phyloP scores from a whole-genome alignment of 805 yeast genomes.

The Candida stauntonica region DNA sequence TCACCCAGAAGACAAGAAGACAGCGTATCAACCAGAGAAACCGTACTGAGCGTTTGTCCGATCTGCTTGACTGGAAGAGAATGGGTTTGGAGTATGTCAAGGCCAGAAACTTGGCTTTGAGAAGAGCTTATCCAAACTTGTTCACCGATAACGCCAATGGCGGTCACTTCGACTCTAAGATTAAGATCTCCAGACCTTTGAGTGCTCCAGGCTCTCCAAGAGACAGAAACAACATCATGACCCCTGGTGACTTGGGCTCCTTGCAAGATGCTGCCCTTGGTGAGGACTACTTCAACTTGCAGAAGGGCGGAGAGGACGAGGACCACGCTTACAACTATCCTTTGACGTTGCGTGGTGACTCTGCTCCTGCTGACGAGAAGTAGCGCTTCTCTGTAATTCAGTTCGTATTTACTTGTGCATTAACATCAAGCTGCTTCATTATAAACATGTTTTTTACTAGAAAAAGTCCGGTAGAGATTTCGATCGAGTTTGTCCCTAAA shows the following conservation, averaged over 20 bases:
- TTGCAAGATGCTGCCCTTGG: constrained; percentile 83
- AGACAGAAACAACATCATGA: constrained; percentile 72
- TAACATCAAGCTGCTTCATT: too few species aligned
- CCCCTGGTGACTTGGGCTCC: constrained; percentile 98
- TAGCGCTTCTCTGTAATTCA: not conserved
- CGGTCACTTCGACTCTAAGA: constrained; percentile 36
- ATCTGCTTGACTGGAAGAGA: constrained; percentile 93
- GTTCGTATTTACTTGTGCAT: too few species aligned
- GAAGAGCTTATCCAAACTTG: constrained; percentile 89
- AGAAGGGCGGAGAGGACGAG: constrained; percentile 42
- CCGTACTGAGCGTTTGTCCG: constrained; percentile 91
- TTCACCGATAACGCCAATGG: constrained; percentile 38
- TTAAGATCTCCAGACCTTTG: constrained; percentile 84
- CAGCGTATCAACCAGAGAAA: constrained; percentile 97
- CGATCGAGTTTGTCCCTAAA: too few species aligned
- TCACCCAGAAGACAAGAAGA: constrained; percentile 84
- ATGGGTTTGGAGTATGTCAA: constrained; percentile 96
- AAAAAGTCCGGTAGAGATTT: too few species aligned
- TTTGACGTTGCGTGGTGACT: constrained; percentile 45
- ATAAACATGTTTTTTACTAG: too few species aligned
- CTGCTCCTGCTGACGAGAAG: constrained; percentile 33
- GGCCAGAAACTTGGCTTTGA: constrained; percentile 87
- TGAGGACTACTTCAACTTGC: constrained; percentile 66
- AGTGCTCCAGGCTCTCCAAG: constrained; percentile 98
- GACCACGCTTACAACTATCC: constrained; percentile 39